These are phyloP conservation scores for Anisodus tanguticus DNA, from an alignment of 257 asterid species.

Conservation along the genomic window DNA sequence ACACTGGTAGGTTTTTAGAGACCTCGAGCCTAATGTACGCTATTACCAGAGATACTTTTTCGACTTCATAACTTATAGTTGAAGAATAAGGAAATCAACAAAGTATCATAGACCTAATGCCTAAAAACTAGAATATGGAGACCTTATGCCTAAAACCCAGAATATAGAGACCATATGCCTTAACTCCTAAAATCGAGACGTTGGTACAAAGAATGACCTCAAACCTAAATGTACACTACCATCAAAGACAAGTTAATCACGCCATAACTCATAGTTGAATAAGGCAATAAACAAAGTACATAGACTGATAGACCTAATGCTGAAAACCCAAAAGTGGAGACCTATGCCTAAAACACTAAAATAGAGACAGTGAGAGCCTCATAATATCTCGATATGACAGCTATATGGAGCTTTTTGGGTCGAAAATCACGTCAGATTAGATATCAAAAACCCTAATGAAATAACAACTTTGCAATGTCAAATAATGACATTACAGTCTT, in stretches of 20 bases:
- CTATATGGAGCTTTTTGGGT: neutral
- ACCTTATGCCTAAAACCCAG: neutral
- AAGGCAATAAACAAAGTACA: neutral
- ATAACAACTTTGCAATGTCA: neutral
- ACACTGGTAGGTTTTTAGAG: neutral
- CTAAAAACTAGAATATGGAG: neutral
- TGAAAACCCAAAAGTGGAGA: neutral
- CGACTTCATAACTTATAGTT: neutral
- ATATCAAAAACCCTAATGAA: conserved; percentile 9
- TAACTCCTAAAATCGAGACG: neutral
- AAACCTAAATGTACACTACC: conserved; percentile 1
- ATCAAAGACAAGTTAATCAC: neutral
- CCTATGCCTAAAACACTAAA: neutral
- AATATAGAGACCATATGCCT: too few species aligned
- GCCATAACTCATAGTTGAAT: conserved; percentile 15
- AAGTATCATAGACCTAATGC: neutral
- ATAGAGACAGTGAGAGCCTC: neutral
- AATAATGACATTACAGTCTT: neutral
- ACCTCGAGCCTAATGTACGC: neutral
- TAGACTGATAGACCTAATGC: neutral
- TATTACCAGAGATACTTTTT: neutral
- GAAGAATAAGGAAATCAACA: neutral
- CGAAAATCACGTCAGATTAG: neutral
- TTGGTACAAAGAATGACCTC: neutral
- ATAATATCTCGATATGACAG: neutral